Conservation (phyloP, 345 rosid genomes). For the Populus alba region DNA sequence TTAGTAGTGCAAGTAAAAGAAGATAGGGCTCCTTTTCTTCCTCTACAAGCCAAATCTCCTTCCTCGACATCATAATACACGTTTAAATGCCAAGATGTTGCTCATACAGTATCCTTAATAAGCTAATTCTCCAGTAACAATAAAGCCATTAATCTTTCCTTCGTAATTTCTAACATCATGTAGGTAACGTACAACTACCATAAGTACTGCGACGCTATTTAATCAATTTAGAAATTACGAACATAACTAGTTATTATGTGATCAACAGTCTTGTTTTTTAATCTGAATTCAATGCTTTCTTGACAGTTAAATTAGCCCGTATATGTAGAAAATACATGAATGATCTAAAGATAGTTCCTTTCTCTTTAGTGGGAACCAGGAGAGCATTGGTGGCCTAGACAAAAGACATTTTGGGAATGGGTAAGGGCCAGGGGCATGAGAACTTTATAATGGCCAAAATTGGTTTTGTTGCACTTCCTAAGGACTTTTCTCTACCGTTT, state of each 20-base stretch:
- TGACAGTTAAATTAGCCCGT: not conserved
- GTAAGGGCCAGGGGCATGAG: not conserved
- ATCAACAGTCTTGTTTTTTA: not conserved
- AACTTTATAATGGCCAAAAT: not conserved
- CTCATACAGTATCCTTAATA: too few species aligned
- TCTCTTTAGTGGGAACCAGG: not conserved
- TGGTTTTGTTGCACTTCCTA: not conserved
- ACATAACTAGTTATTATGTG: not conserved
- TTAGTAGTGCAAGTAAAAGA: too few species aligned
- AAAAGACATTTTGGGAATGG: not conserved
- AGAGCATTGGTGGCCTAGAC: not conserved
- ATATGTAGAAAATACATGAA: not conserved
- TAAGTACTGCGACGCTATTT: too few species aligned
- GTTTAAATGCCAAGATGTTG: too few species aligned
- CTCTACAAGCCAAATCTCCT: too few species aligned
- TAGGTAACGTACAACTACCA: too few species aligned
- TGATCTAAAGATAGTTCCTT: not conserved
- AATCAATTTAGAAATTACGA: not conserved
- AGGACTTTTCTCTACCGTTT: not conserved
- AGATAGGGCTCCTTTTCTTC: too few species aligned
- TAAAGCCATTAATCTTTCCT: too few species aligned
- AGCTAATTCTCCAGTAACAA: too few species aligned
- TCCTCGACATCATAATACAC: too few species aligned
- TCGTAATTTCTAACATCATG: too few species aligned
- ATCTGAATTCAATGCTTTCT: not conserved